Evolutionary conservation across 768 basidiomycete genomes (phyloP).

Genomic region (Mycena pura): DNA sequence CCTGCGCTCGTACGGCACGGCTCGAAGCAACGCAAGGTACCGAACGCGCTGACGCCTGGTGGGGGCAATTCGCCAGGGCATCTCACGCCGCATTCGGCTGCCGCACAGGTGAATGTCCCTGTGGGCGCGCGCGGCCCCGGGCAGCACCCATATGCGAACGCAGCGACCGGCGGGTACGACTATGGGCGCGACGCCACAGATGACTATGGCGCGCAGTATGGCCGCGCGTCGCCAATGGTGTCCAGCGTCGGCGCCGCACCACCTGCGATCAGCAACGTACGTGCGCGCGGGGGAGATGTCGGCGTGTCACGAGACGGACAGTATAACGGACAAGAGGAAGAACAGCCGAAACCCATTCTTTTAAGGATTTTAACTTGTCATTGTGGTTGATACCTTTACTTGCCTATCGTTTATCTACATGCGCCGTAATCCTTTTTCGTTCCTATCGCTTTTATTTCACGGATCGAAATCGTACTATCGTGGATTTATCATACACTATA

Average conservation of each 20-base stretch:
- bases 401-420: constrained; percentile 30
- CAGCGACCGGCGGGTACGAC: constrained; percentile 63
- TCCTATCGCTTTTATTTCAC: constrained; percentile 6
- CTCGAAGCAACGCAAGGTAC: constrained; percentile 73
- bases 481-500: constrained; percentile 10
- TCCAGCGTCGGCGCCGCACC: constrained; percentile 70
- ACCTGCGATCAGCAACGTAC: constrained; percentile 75
- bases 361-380: constrained; percentile 80
- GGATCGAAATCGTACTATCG: constrained; percentile 19
- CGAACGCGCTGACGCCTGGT: constrained; percentile 64
- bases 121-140: constrained; percentile 50
- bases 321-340: constrained; percentile 62
- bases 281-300: constrained; percentile 72
- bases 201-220: constrained; percentile 69
- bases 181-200: constrained; percentile 56
- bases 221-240: constrained; percentile 85
- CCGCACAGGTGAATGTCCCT: constrained; percentile 78
- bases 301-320: constrained; percentile 68
- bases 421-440: constrained; percentile 35
- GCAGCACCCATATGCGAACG: constrained; percentile 78
- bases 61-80: constrained; percentile 57
- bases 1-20: constrained; percentile 81
- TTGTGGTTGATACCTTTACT: constrained; percentile 58
- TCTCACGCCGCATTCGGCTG: constrained; percentile 73
- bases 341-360: constrained; percentile 60